phyloP scores from a whole-genome alignment of 169 alveolate species.

The Eimeria zaria region DNA sequence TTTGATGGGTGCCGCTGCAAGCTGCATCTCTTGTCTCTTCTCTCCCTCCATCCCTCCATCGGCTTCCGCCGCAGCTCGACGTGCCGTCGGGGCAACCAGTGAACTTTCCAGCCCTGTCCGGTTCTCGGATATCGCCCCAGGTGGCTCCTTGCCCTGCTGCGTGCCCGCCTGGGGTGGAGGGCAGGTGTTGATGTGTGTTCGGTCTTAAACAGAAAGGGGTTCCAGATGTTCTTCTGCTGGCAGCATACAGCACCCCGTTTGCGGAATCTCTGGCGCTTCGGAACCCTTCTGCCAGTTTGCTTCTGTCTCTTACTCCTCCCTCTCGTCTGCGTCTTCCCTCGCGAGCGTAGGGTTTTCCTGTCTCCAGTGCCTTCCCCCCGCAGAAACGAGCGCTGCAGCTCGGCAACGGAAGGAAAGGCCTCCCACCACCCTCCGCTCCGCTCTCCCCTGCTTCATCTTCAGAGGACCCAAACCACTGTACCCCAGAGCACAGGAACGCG shows the following conservation, averaged over 20 bases:
- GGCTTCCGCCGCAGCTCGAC: slow-evolving; percentile 42
- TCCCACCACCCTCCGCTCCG: slow-evolving; percentile 33
- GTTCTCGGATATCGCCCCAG: slow-evolving; percentile 43
- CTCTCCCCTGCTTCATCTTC: slow-evolving; percentile 75
- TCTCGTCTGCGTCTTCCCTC: slow-evolving; percentile 45
- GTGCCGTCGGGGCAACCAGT: slow-evolving; percentile 33
- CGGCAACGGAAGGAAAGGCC: neutral
- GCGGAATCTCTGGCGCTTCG: slow-evolving; percentile 6
- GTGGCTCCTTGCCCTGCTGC: neutral
- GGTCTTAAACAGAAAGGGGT: slow-evolving; percentile 39
- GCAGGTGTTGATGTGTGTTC: slow-evolving; percentile 24
- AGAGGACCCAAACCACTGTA: slow-evolving; percentile 49
- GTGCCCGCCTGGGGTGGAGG: neutral
- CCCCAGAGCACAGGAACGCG: slow-evolving; percentile 46
- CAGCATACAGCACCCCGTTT: neutral
- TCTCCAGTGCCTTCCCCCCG: slow-evolving; percentile 33
- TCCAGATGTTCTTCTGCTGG: slow-evolving; percentile 50
- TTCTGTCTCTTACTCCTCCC: slow-evolving; percentile 16
- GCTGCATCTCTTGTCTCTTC: slow-evolving; percentile 4
- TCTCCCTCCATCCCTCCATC: slow-evolving; percentile 46
- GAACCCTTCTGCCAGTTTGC: slow-evolving; percentile 30
- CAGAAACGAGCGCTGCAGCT: slow-evolving; percentile 64
- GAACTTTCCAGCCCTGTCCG: slow-evolving; percentile 5
- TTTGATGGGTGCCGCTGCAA: slow-evolving; percentile 28
- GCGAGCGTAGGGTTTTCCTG: neutral